A percentile compares a stretch with the other conserved stretches of the same genome.
These are phyloP conservation scores for Petunia secreta DNA, from an alignment of 257 asterid genomes.

Conservation along the genomic window DNA sequence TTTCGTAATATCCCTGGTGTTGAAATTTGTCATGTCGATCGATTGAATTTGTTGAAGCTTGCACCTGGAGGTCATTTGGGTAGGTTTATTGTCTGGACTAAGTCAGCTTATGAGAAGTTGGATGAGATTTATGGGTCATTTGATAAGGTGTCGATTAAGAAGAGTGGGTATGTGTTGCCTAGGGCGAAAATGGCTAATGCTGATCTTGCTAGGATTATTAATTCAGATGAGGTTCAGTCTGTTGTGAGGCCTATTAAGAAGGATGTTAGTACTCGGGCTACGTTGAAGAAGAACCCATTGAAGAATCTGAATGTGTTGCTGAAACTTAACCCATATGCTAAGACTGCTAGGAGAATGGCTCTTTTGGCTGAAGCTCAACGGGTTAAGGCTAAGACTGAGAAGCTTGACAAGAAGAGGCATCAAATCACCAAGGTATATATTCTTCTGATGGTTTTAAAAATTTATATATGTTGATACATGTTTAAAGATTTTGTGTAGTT, in stretches of 20 bases:
- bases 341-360: slow-evolving; percentile 74
- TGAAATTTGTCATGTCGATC: slow-evolving; percentile 66
- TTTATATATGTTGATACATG: not conserved
- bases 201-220: slow-evolving; percentile 80
- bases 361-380: slow-evolving; percentile 84
- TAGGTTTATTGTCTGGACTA: slow-evolving; percentile 77
- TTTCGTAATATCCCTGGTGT: slow-evolving; percentile 84
- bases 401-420: slow-evolving; percentile 71
- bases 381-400: slow-evolving; percentile 74
- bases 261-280: slow-evolving; percentile 46
- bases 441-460: slow-evolving; percentile 30
- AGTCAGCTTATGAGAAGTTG: slow-evolving; percentile 75
- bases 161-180: slow-evolving; percentile 73
- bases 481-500: not conserved
- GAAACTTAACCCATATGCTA: slow-evolving; percentile 85
- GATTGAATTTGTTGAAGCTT: slow-evolving; percentile 64
- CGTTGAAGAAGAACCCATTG: slow-evolving; percentile 29
- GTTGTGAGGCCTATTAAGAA: slow-evolving; percentile 82
- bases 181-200: slow-evolving; percentile 82
- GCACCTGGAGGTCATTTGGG: slow-evolving; percentile 93
- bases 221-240: slow-evolving; percentile 86
- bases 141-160: slow-evolving; percentile 65
- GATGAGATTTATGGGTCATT: slow-evolving; percentile 75
- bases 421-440: slow-evolving; percentile 63
- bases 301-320: slow-evolving; percentile 40